phyloP scores from a whole-genome alignment of 805 yeast genomes.

The Yamadazyma sp. region DNA sequence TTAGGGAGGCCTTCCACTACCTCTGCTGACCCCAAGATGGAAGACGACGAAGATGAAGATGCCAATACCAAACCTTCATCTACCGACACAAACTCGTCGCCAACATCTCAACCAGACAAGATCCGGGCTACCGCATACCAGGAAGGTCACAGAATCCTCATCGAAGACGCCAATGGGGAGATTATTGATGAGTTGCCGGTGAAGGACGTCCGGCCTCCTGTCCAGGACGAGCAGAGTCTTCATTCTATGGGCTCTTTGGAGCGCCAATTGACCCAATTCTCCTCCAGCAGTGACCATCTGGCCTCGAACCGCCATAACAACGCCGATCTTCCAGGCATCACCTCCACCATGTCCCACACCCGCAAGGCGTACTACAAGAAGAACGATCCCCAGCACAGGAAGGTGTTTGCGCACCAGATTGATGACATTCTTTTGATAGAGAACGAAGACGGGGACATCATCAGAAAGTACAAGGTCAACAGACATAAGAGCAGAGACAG shows the following conservation, averaged over 20 bases:
- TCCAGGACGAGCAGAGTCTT: constrained; percentile 27
- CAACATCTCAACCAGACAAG: constrained; percentile 8
- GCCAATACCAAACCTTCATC: constrained; percentile 1
- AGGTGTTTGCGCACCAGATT: constrained; percentile 72
- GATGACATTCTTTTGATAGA: constrained; percentile 81
- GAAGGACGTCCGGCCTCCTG: constrained; percentile 20
- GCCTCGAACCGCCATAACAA: constrained; percentile 5
- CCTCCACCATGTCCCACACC: constrained; percentile 11
- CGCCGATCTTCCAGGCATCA: constrained; percentile 11
- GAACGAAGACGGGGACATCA: constrained; percentile 87
- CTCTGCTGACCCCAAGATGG: constrained; percentile 3
- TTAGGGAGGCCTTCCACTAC: constrained; percentile 27
- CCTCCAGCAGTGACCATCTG: constrained; percentile 20
- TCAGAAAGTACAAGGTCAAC: constrained; percentile 77
- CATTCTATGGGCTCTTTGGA: constrained; percentile 43
- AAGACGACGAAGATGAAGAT: constrained; percentile 11
- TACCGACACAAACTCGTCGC: constrained; percentile 1
- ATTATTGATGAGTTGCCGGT: constrained; percentile 55
- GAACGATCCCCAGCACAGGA: constrained; percentile 30
- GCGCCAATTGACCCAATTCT: constrained; percentile 34
- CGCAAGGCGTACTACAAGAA: constrained; percentile 31
- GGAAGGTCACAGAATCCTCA: constrained; percentile 67
- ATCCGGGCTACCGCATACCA: constrained; percentile 40
- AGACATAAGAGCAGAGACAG: constrained; percentile 52
- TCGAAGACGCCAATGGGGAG: constrained; percentile 87